Percentiles rank a stretch among this genome's conserved stretches.
These are phyloP conservation scores for Magnaporthiopsis rhizophila DNA, from an alignment of 2,329 filamentous ascomycete genomes.

Conservation along the genomic window DNA sequence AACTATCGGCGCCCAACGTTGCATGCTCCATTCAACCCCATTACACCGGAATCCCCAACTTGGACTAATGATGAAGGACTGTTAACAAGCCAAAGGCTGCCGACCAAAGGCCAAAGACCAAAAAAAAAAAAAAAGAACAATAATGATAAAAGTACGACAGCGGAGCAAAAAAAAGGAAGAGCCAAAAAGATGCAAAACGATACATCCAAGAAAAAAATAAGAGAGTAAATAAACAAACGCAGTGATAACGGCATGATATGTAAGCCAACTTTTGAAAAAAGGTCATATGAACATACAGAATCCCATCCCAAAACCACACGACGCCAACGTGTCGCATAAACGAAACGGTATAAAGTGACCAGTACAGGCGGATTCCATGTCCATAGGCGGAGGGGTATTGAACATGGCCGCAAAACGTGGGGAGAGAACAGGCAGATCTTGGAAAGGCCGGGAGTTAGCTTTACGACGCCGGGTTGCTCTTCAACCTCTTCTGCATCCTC, in stretches of 20 bases:
- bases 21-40: background rate
- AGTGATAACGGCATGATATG: background rate
- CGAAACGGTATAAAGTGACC: slow-evolving; percentile 3
- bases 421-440: background rate
- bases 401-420: background rate
- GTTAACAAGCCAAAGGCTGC: background rate
- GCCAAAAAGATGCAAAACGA: background rate
- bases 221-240: background rate
- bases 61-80: background rate
- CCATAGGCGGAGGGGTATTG: background rate
- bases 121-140: background rate
- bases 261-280: slow-evolving; percentile 5
- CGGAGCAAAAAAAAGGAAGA: background rate
- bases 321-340: slow-evolving; percentile 6
- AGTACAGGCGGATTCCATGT: background rate
- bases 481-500: slow-evolving; percentile 46
- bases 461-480: slow-evolving; percentile 30
- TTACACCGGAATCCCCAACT: background rate
- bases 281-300: slow-evolving; percentile 4
- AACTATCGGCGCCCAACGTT: background rate
- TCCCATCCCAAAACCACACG: slow-evolving; percentile 4
- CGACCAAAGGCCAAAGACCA: background rate
- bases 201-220: background rate
- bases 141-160: background rate
- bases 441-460: background rate